Base-by-base conservation (phyloP, 202 grass and related monocot genomes). In the Miscanthus sacchariflorus region DNA sequence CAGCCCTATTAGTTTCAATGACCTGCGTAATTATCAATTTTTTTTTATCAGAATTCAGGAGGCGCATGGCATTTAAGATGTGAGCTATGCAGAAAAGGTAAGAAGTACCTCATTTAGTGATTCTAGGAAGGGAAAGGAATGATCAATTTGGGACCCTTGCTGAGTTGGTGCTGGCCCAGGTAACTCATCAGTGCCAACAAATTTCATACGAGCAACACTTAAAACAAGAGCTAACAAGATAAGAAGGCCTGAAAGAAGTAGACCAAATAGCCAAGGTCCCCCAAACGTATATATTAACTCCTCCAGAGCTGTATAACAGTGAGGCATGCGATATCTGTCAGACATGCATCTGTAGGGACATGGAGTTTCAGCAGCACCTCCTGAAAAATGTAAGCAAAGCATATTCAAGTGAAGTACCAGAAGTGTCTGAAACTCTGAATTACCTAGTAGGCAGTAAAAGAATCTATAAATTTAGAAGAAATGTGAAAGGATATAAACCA, bases 191-290 rank as follows among this genome's bases (percentile, higher is more conserved):
- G 93, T 97, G 65, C 97, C 95, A 44, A 97, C 97, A 79, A 99
- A 99, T 88, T 99, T 99, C 97, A 99, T 99, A 17, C 97, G 87
- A 72, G 97, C 97, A 81, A 99, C 97, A 92, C 97, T 99, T 91
- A 99, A 74, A 90, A 99, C 95, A 77, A 97, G 91, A 77, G 97
- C 94, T 84, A 99, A 88, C 69, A 99, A 89, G 81, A 99, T 82
- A 92, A 99, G 97, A 91, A 99, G 97, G 39, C 93, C 95, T 12
- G 88, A 95, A 81, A 99, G 97, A 86, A 99, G 90, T 84, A 99
- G 91, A 52, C 97, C 97, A 90, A 99, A 99, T 80, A 99, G 82
- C 97, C 97, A 99, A 81, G 97, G 97, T 74, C 97, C 97, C 72
- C 97, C 97, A 79, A 99, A 99, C 90, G 97, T 97, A 79, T 99